A percentile compares a stretch with the other conserved stretches of the same genome.
phyloP scores from a whole-genome alignment of 495 filamentous ascomycete genomes.

The Rostrohypoxylon terebratum region DNA sequence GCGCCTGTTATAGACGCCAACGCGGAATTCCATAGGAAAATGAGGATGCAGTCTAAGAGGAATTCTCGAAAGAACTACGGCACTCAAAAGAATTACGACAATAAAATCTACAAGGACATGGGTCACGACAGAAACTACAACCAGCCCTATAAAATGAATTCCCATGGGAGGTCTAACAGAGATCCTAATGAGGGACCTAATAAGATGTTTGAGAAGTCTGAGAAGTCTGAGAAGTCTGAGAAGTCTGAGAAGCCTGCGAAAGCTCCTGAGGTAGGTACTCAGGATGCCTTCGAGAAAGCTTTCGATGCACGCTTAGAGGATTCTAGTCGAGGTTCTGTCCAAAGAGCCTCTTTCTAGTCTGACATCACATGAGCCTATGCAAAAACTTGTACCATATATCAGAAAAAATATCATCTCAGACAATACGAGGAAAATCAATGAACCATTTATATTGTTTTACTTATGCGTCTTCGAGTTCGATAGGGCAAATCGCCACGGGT shows the following conservation, averaged over 20 bases:
- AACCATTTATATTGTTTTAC: background rate
- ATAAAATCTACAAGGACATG: background rate
- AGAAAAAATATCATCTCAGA: background rate
- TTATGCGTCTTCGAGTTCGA: background rate
- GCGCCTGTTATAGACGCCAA: background rate
- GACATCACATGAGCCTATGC: background rate
- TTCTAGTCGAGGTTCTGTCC: background rate
- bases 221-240: background rate
- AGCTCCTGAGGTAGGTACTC: background rate
- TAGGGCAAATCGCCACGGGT: background rate
- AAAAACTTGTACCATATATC: background rate
- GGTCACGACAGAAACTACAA: background rate
- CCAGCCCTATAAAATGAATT: background rate
- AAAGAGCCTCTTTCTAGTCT: background rate
- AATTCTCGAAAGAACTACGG: background rate
- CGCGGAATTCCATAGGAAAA: background rate
- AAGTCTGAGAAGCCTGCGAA: background rate
- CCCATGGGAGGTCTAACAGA: background rate
- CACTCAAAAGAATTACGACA: background rate
- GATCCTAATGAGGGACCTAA: background rate
- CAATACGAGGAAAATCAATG: background rate
- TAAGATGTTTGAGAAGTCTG: too few relatives aligned
- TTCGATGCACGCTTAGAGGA: background rate
- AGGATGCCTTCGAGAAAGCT: background rate
- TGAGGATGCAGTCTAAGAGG: background rate